Conservation (phyloP, 1,139 yeast species). For the Pichia sp. region DNA sequence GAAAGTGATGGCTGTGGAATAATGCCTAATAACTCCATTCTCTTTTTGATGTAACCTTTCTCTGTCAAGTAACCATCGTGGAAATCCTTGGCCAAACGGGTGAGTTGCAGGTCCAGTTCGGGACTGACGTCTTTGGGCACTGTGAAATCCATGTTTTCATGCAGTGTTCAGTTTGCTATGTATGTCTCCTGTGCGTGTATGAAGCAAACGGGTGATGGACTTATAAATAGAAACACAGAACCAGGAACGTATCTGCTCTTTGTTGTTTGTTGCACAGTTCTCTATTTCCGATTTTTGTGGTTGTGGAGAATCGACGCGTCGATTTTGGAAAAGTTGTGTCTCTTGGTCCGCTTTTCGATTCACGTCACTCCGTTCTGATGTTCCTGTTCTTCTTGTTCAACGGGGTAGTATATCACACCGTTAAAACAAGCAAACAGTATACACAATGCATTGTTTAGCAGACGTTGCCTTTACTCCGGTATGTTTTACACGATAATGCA, state of each 20-base stretch:
- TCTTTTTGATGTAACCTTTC: slow-evolving; percentile 62
- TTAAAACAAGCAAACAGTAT: too few relatives aligned
- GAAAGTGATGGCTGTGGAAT: neutral
- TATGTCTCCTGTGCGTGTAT: neutral
- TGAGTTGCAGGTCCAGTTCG: slow-evolving; percentile 36
- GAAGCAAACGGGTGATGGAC: neutral
- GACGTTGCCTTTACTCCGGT: slow-evolving; percentile 80
- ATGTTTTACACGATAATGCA: too few relatives aligned
- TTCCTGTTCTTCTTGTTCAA: too few relatives aligned
- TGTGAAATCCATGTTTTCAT: slow-evolving; percentile 36
- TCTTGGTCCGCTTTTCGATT: too few relatives aligned
- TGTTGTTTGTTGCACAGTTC: too few relatives aligned
- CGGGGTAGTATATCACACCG: too few relatives aligned
- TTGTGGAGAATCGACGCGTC: too few relatives aligned
- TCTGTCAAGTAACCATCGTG: slow-evolving; percentile 66
- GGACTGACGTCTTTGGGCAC: slow-evolving; percentile 41
- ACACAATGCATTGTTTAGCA: slow-evolving; percentile 54
- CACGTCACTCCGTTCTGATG: too few relatives aligned
- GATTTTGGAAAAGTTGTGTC: too few relatives aligned
- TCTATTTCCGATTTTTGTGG: too few relatives aligned
- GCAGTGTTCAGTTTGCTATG: too few relatives aligned
- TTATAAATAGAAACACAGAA: neutral
- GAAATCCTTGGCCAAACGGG: slow-evolving; percentile 47
- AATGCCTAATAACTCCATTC: slow-evolving; percentile 36
- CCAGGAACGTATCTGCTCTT: too few relatives aligned